Percentiles rank a stretch among this genome's conserved stretches.
These are phyloP conservation scores for Elongisporangium prolatum DNA, from an alignment of 352 stramenopile genomes.

Conservation along the genomic window DNA sequence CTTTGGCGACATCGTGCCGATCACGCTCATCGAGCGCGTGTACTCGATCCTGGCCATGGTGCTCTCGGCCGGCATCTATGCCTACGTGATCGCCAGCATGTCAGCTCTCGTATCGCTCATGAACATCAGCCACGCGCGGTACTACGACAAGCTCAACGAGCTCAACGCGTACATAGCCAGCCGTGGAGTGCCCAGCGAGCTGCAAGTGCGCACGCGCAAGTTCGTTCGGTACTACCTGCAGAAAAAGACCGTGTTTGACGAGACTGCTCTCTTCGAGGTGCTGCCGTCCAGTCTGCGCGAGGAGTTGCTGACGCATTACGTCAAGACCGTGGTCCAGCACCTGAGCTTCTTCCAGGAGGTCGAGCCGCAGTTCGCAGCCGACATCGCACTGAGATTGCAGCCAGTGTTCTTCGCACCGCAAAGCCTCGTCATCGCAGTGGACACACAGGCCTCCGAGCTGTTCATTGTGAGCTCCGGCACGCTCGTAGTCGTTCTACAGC, in stretches of 20 bases:
- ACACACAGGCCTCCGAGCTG: background rate
- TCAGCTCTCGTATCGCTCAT: slow-evolving; percentile 42
- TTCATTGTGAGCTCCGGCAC: background rate
- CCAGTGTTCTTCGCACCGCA: background rate
- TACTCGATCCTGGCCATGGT: slow-evolving; percentile 66
- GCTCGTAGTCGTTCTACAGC: background rate
- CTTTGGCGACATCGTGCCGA: slow-evolving; percentile 61
- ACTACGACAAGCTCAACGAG: slow-evolving; percentile 50
- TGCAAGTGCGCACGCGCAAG: slow-evolving; percentile 27
- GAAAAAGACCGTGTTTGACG: slow-evolving; percentile 35
- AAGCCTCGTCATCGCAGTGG: background rate
- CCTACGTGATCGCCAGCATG: slow-evolving; percentile 66
- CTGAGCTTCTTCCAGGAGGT: background rate
- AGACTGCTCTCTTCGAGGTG: slow-evolving; percentile 9
- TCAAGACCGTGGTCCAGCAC: background rate
- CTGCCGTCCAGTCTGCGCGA: background rate
- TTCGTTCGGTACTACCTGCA: slow-evolving; percentile 30
- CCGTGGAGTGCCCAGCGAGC: slow-evolving; percentile 26
- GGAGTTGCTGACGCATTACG: background rate
- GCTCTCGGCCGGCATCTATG: slow-evolving; percentile 23
- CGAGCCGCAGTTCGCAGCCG: background rate
- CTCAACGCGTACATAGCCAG: slow-evolving; percentile 53
- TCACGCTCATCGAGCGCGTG: slow-evolving; percentile 24
- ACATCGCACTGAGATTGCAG: background rate
- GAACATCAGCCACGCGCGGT: slow-evolving; percentile 36